Evolutionary conservation across 148 eudicot species (phyloP).

Genomic region (Rhododendron ferrugineum): DNA sequence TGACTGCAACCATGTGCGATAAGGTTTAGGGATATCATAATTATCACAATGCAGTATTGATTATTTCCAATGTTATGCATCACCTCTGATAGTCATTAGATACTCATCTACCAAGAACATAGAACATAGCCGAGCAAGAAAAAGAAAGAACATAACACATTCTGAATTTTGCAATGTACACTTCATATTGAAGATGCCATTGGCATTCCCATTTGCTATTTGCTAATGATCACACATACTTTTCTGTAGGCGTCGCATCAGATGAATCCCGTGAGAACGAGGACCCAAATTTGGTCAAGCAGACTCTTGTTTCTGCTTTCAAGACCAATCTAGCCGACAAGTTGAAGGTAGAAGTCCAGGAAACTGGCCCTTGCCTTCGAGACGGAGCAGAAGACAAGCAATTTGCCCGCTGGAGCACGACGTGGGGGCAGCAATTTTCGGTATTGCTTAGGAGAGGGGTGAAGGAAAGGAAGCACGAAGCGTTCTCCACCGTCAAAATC

Average conservation of each 20-base stretch:
- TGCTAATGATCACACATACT: background rate
- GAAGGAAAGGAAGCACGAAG: slow-evolving; percentile 59
- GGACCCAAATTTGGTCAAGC: slow-evolving; percentile 37
- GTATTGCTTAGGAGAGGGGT: slow-evolving; percentile 56
- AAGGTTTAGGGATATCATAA: background rate
- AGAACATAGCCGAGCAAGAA: too few relatives aligned
- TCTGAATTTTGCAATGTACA: background rate
- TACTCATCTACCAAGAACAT: background rate
- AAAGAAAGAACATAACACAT: background rate
- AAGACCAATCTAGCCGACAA: slow-evolving; percentile 33
- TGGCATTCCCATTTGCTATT: background rate
- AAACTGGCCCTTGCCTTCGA: background rate
- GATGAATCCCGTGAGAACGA: slow-evolving; percentile 39
- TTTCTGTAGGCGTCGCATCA: slow-evolving; percentile 38
- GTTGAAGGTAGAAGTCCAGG: slow-evolving; percentile 37
- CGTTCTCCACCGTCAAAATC: slow-evolving; percentile 46
- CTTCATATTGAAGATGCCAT: background rate
- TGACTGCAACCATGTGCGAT: background rate
- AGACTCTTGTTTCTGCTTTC: slow-evolving; percentile 38
- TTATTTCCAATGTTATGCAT: background rate
- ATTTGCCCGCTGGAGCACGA: slow-evolving; percentile 40
- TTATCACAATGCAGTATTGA: background rate
- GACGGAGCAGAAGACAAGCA: slow-evolving; percentile 16
- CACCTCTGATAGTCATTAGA: background rate
- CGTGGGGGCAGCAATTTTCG: slow-evolving; percentile 68